Evolutionary conservation across 768 basidiomycete species (phyloP).

Genomic region (Lentinula detonsa): DNA sequence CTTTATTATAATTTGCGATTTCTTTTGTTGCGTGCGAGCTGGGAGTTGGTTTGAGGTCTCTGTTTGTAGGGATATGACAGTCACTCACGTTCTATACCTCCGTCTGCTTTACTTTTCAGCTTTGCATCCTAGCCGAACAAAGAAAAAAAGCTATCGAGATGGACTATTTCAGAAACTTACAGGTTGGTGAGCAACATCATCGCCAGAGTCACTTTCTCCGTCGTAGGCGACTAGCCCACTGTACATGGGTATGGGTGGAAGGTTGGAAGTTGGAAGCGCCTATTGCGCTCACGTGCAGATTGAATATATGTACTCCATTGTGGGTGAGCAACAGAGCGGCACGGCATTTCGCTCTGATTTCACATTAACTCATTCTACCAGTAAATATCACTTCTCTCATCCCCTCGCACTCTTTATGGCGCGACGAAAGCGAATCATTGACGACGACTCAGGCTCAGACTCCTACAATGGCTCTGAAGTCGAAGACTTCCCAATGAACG

Average conservation of each 20-base stretch:
- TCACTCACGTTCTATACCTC: conserved; percentile 36
- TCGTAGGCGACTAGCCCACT: conserved; percentile 55
- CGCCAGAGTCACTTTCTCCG: conserved; percentile 58
- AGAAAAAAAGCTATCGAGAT: conserved; percentile 49
- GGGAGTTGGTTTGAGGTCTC: neutral
- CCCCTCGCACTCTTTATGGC: conserved; percentile 41
- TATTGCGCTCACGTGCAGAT: neutral
- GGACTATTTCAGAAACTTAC: conserved; percentile 25
- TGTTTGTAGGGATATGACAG: neutral
- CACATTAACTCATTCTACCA: neutral
- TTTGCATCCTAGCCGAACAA: conserved; percentile 65
- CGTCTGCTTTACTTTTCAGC: conserved; percentile 30
- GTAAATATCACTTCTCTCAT: no score
- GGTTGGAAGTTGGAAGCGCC: neutral
- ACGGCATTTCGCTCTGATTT: neutral
- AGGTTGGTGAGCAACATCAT: conserved; percentile 5
- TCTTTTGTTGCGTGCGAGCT: conserved; percentile 38
- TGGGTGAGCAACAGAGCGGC: no score
- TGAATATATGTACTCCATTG: neutral
- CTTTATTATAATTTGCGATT: conserved; percentile 58
- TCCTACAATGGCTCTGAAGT: conserved; percentile 52
- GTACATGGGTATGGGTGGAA: neutral
- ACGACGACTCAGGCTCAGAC: conserved; percentile 69
- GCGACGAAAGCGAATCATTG: conserved; percentile 67
- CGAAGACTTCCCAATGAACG: conserved; percentile 37